Conservation (phyloP, 768 basidiomycete species). For the Jaapia argillacea region DNA sequence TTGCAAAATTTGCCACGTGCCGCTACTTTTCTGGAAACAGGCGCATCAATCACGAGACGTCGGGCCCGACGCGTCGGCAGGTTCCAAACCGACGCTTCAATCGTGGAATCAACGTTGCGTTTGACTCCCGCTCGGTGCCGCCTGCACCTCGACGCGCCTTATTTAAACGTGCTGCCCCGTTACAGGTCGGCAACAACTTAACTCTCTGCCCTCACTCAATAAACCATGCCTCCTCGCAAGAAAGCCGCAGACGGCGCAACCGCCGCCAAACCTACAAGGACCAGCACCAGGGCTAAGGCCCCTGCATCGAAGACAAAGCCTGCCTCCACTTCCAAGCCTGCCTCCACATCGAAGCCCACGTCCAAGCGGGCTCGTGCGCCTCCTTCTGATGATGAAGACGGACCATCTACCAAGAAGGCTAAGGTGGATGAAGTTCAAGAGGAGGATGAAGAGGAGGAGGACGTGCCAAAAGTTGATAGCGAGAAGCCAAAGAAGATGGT, state of each 20-base stretch:
- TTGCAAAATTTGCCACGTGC: too few species aligned
- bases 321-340: slow-evolving; percentile 5
- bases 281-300: slow-evolving; percentile 21
- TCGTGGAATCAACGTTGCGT: too few species aligned
- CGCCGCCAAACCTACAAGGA: slow-evolving; percentile 22
- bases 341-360: slow-evolving; percentile 10
- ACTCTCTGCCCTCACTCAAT: neutral
- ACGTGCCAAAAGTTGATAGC: slow-evolving; percentile 11
- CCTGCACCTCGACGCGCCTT: too few species aligned
- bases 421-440: slow-evolving; percentile 9
- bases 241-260: slow-evolving; percentile 24
- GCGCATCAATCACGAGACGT: too few species aligned
- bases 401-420: slow-evolving; percentile 12
- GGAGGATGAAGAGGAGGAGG: slow-evolving; percentile 7
- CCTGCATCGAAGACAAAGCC: slow-evolving; percentile 2
- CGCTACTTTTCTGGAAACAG: too few species aligned
- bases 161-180: too few species aligned
- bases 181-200: too few species aligned
- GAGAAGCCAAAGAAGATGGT: slow-evolving; percentile 42
- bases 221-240: slow-evolving; percentile 35
- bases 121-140: too few species aligned
- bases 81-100: too few species aligned
- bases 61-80: too few species aligned
- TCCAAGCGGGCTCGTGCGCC: too few species aligned
- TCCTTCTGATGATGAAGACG: too few species aligned